Percentiles rank a stretch among this genome's conserved stretches.
Evolutionary conservation across 1,139 yeast genomes (phyloP).

Genomic region (Suhomyces bolitotheri): DNA sequence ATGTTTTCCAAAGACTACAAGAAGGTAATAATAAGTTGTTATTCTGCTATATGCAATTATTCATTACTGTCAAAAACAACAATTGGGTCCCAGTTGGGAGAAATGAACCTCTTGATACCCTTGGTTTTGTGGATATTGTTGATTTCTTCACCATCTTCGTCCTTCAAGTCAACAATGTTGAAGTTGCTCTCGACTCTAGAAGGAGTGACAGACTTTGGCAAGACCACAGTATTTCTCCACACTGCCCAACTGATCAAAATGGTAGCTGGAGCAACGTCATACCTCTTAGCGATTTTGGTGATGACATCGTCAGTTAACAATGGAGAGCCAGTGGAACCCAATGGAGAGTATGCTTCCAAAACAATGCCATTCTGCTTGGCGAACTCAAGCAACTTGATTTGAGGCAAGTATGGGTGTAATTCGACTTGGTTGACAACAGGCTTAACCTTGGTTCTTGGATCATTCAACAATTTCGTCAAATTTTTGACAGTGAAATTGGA

Average conservation of each 20-base stretch:
- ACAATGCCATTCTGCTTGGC: slow-evolving; percentile 17
- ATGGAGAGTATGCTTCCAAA: slow-evolving; percentile 25
- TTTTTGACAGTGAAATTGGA: slow-evolving; percentile 20
- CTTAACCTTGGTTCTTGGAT: slow-evolving; percentile 17
- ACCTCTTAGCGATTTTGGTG: slow-evolving; percentile 18
- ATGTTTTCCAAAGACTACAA: too few relatives aligned
- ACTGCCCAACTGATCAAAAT: slow-evolving; percentile 24
- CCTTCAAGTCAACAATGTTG: slow-evolving; percentile 16
- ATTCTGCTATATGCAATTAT: too few relatives aligned
- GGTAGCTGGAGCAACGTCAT: slow-evolving; percentile 18
- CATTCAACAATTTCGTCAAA: slow-evolving; percentile 17
- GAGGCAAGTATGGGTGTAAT: slow-evolving; percentile 25
- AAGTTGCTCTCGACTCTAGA: slow-evolving; percentile 21
- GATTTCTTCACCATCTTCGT: slow-evolving; percentile 19
- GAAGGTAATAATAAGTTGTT: too few relatives aligned
- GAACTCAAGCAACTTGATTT: slow-evolving; percentile 18
- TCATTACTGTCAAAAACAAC: slow-evolving; percentile 14
- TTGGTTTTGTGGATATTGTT: slow-evolving; percentile 15
- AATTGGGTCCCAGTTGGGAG: slow-evolving; percentile 20
- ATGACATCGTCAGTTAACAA: slow-evolving; percentile 19
- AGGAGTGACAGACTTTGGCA: slow-evolving; percentile 23
- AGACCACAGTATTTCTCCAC: slow-evolving; percentile 23
- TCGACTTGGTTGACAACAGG: slow-evolving; percentile 25
- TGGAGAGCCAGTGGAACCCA: slow-evolving; percentile 23
- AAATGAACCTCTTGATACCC: slow-evolving; percentile 19